phyloP scores from a whole-genome alignment of 306 rosid species.

The Quercus gilva region DNA sequence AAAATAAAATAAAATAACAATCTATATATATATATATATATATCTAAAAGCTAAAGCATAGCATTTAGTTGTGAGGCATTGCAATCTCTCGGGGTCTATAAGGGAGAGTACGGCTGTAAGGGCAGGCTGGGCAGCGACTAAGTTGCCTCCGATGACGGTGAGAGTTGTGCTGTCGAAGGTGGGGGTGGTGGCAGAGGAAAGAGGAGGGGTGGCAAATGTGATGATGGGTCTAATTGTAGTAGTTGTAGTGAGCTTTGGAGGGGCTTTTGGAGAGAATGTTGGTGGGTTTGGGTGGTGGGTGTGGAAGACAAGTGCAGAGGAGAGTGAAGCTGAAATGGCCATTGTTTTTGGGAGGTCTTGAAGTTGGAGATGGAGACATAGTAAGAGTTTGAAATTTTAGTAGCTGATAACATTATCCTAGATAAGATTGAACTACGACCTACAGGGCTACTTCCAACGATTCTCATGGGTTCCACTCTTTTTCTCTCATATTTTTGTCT shows the following conservation, averaged over 20 bases:
- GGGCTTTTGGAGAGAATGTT: slow-evolving; percentile 12
- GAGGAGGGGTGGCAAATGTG: slow-evolving; percentile 54
- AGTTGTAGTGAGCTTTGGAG: slow-evolving; percentile 29
- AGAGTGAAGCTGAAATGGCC: neutral
- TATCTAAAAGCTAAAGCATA: too few species aligned
- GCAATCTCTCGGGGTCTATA: slow-evolving; percentile 70
- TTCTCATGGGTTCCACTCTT: too few species aligned
- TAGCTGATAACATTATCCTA: slow-evolving; percentile 22
- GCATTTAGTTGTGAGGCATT: neutral
- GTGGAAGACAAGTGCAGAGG: slow-evolving; percentile 18
- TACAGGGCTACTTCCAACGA: too few species aligned
- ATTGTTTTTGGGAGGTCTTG: neutral
- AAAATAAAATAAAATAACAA: too few species aligned
- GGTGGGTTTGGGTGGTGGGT: slow-evolving; percentile 5
- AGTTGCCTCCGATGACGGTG: slow-evolving; percentile 64
- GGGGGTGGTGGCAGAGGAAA: slow-evolving; percentile 47
- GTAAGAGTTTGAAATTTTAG: neutral
- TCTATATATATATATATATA: too few species aligned
- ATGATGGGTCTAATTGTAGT: slow-evolving; percentile 12
- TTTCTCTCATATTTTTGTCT: too few species aligned
- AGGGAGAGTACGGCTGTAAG: slow-evolving; percentile 63
- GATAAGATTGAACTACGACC: slow-evolving; percentile 38
- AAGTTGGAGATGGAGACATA: too few species aligned
- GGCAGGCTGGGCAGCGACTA: slow-evolving; percentile 62
- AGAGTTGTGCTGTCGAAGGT: slow-evolving; percentile 57